Evolutionary conservation across 208 protist species (phyloP).

Genomic region (Balamuthia mandrillaris): DNA sequence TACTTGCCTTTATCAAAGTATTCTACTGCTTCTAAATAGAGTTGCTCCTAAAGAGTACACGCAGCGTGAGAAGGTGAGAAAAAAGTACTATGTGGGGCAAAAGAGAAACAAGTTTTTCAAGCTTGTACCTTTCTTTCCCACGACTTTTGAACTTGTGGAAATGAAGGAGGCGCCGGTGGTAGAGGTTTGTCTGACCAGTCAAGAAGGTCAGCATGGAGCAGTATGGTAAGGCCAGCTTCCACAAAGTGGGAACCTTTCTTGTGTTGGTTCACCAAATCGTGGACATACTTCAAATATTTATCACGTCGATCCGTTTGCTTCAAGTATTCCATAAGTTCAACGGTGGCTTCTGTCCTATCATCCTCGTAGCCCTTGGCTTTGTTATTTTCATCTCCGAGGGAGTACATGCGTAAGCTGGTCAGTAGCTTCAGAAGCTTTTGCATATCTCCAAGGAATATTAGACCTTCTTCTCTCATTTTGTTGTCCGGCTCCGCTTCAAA

Average conservation of each 20-base stretch:
- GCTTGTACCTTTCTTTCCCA: constrained; percentile 35
- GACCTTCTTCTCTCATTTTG: constrained; percentile 2
- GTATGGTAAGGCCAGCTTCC: constrained; percentile 56
- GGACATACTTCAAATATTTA: constrained; percentile 63
- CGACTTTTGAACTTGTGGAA: neutral
- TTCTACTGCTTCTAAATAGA: constrained; percentile 52
- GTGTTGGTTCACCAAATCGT: constrained; percentile 40
- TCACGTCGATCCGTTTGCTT: constrained; percentile 63
- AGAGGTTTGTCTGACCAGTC: constrained; percentile 44
- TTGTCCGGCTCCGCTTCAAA: constrained; percentile 37
- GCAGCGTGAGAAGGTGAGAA: neutral
- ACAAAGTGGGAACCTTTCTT: neutral
- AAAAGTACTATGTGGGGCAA: neutral
- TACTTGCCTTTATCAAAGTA: constrained; percentile 59
- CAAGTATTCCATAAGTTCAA: constrained; percentile 60
- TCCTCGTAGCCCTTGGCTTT: constrained; percentile 55
- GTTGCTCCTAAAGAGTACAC: constrained; percentile 21
- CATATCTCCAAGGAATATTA: neutral
- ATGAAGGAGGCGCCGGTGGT: neutral
- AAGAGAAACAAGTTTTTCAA: neutral
- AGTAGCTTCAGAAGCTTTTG: neutral
- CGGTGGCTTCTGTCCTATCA: constrained; percentile 51
- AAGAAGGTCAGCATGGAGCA: constrained; percentile 57
- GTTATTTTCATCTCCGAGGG: neutral
- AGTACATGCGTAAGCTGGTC: neutral